phyloP scores from a whole-genome alignment of 139 green algal genomes.

The Closterium sp. region DNA sequence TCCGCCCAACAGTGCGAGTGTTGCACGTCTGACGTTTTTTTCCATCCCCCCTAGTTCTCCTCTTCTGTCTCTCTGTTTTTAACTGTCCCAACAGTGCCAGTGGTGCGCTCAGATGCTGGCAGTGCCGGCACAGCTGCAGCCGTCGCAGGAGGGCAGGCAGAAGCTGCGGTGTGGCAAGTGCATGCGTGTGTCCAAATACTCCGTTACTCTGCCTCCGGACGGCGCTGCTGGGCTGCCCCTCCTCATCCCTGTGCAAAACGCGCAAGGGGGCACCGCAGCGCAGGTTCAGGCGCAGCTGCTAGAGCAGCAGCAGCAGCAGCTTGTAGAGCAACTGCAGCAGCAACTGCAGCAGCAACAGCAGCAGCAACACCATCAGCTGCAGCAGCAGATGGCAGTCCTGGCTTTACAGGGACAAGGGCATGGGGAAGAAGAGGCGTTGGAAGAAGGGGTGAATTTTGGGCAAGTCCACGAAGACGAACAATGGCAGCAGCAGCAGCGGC shows the following conservation, averaged over 20 bases:
- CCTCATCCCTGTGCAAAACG: background rate
- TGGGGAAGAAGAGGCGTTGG: background rate
- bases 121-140: background rate
- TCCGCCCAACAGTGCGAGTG: too few relatives aligned
- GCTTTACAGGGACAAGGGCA: background rate
- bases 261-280: background rate
- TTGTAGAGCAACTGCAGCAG: background rate
- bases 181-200: slow-evolving; percentile 5
- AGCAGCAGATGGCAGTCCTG: background rate
- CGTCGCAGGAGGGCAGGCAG: background rate
- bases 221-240: background rate
- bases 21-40: background rate
- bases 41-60: background rate
- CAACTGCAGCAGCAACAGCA: background rate
- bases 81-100: slow-evolving; percentile 12
- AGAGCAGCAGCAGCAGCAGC: background rate
- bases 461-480: background rate
- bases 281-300: background rate
- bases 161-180: slow-evolving; percentile 22
- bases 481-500: background rate
- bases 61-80: background rate
- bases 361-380: background rate
- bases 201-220: background rate
- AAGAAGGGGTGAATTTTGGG: background rate
- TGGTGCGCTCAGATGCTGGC: slow-evolving; percentile 7